Conservation (phyloP, 2,329 filamentous ascomycete genomes). For the Nothopassalora personata region DNA sequence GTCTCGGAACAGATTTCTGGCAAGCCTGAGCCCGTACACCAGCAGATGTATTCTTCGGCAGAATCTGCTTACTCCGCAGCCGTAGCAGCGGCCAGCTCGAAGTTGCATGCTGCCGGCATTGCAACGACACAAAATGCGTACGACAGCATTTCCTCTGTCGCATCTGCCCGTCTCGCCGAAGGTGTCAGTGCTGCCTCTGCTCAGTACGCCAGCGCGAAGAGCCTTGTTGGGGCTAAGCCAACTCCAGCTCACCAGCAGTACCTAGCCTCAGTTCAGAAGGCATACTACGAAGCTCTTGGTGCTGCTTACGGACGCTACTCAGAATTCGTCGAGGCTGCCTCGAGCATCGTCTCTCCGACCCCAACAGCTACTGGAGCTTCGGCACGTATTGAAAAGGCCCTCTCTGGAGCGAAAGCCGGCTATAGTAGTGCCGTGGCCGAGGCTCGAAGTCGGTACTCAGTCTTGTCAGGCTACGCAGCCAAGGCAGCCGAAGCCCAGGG, state of each 20-base stretch:
- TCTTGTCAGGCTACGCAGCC: conserved; percentile 18
- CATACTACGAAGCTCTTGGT: conserved; percentile 74
- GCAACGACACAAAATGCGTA: conserved; percentile 32
- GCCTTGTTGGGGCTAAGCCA: conserved; percentile 59
- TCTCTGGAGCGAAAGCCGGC: conserved; percentile 48
- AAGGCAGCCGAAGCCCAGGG: conserved; percentile 10
- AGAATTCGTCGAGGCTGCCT: conserved; percentile 67
- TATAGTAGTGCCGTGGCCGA: conserved; percentile 33
- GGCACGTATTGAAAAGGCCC: conserved; percentile 53
- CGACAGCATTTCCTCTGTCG: conserved; percentile 60
- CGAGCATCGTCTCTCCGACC: conserved; percentile 65
- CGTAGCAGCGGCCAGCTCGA: conserved; percentile 53
- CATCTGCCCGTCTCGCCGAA: conserved; percentile 63
- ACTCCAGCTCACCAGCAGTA: conserved; percentile 51
- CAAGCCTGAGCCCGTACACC: conserved; percentile 62
- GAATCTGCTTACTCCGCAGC: conserved; percentile 64
- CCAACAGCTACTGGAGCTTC: conserved; percentile 57
- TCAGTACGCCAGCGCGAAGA: conserved; percentile 64
- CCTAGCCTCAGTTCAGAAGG: conserved; percentile 56
- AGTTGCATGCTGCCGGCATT: conserved; percentile 52
- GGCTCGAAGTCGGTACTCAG: conserved; percentile 28
- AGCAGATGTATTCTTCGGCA: conserved; percentile 64
- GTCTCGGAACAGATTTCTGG: conserved; percentile 64
- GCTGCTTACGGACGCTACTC: conserved; percentile 74
- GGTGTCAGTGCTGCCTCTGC: conserved; percentile 65